Evolutionary conservation across 2,329 filamentous ascomycete genomes (phyloP), one percentile per base, ranked within the genome.

Genomic region (Trichophyton equinum): DNA sequence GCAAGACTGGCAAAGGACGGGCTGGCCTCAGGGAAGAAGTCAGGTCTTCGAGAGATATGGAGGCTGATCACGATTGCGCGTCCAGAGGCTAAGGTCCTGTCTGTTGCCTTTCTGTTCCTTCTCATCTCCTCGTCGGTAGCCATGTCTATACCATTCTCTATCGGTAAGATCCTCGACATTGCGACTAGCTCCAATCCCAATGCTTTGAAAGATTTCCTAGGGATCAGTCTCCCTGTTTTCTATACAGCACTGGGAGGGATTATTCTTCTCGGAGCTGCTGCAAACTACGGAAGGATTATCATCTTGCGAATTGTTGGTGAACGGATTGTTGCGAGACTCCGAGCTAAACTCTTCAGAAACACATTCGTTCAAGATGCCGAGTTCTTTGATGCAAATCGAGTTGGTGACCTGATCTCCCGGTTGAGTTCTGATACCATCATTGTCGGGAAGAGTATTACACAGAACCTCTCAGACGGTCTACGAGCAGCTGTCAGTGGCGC

Each of bases 321-420:
- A 75, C 83, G 94, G 47, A 94, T 99, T 62, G 94, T 99, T 60
- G 87, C 92, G 9, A 84, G 92, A 67, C 80, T 99, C 60, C 85
- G 94, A 63, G 92, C 91, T 15, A 88, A 90, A 70, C 83, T 99
- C 3, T 99, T 95, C 77, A 85, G 90, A 65, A 85, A 88, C 65
- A 99, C 94, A 0, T 95, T 95, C 68, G 82, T 94, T n/a, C 94
- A 99, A 73, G 94, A 99, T 73, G 94, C 94, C 62, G 94, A 97
- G 70, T 99, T 99, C 77, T 99, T 99, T 70, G 94, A 99, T 72
- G 94, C 94, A 44, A 99, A 99, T 76, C 84, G 94, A 27, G 91
- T 96, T 27, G 94, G 94, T 72, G 94, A 99, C 72, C 78, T 99
- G 67, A 96, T 99, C 69, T 97, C 92, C 42, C 87, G 95, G 42